A percentile compares a stretch with the other conserved stretches of the same genome.
phyloP scores from a whole-genome alignment of 225 moss, liverwort and hornwort genomes.

The Sphagnum tenellum region DNA sequence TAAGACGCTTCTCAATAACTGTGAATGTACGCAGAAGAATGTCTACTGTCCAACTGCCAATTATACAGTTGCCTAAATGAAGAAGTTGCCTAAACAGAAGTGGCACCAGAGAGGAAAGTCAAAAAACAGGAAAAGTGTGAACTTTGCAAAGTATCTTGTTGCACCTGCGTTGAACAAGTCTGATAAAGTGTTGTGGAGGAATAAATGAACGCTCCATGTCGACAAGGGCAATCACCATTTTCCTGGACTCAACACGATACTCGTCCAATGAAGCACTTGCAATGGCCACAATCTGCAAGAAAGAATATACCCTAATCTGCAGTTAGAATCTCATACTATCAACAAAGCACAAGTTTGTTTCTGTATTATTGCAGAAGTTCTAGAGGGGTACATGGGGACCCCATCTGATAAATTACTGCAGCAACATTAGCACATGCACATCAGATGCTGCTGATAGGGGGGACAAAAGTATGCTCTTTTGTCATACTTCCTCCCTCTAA shows the following conservation, averaged over 20 bases:
- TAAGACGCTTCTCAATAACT: not conserved
- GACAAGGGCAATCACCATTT: conserved; percentile 89
- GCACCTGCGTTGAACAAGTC: conserved; percentile 93
- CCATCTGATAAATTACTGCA: too few relatives aligned
- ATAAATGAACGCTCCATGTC: conserved; percentile 97
- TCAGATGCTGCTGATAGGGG: too few relatives aligned
- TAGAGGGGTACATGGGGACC: too few relatives aligned
- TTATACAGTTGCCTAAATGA: too few relatives aligned
- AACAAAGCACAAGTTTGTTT: too few relatives aligned
- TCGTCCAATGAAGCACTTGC: conserved; percentile 85
- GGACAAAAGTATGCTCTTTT: too few relatives aligned
- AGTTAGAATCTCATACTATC: not conserved
- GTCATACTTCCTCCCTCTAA: too few relatives aligned
- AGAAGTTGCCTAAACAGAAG: too few relatives aligned
- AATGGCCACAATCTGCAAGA: conserved; percentile 82
- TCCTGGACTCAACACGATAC: conserved; percentile 78
- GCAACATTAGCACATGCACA: too few relatives aligned
- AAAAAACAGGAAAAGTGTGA: not conserved
- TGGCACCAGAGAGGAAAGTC: too few relatives aligned
- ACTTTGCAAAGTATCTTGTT: not conserved
- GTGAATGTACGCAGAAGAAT: too few relatives aligned
- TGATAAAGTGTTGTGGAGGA: conserved; percentile 95
- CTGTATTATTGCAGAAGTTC: too few relatives aligned
- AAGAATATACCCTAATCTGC: not conserved
- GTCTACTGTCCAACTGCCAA: not conserved